These are phyloP conservation scores for Sporobolomyces phaffii DNA, from an alignment of 768 basidiomycete genomes.

Conservation along the genomic window DNA sequence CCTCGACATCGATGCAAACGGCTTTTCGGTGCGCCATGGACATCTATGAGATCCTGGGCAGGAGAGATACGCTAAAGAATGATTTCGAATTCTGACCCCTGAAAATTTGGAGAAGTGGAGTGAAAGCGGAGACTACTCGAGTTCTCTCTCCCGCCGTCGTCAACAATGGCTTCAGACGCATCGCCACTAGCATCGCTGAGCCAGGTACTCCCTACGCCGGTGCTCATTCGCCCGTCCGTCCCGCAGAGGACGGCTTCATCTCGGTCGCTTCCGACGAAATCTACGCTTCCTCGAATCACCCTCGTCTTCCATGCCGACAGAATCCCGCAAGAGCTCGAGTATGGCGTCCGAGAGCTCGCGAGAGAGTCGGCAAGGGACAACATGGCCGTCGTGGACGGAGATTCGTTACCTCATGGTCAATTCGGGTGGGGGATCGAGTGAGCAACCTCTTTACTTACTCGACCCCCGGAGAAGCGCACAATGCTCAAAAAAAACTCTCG, in stretches of 20 bases:
- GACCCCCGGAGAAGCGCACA: no score
- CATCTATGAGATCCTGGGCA: no score
- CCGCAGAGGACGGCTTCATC: background rate
- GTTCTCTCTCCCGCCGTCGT: background rate
- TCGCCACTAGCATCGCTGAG: conserved; percentile 6
- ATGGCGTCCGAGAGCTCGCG: conserved; percentile 26
- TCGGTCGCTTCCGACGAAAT: conserved; percentile 12
- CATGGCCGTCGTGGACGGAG: conserved; percentile 20
- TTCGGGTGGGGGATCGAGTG: conserved; percentile 32
- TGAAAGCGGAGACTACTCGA: no score
- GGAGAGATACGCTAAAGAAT: no score
- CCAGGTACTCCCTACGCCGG: background rate
- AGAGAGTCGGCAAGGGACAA: conserved; percentile 12
- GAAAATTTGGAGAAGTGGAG: no score
- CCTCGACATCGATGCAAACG: no score
- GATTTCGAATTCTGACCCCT: no score
- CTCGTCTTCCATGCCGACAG: background rate
- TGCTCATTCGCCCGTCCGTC: conserved; percentile 14
- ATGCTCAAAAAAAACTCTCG: no score
- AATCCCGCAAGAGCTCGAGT: conserved; percentile 16
- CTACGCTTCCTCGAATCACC: conserved; percentile 17
- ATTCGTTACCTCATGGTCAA: background rate
- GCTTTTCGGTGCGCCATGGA: no score
- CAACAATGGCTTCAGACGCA: conserved; percentile 8
- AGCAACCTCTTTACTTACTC: background rate